These are phyloP conservation scores for Artemisia annua DNA, from an alignment of 129 eudicot genomes.

Conservation along the genomic window DNA sequence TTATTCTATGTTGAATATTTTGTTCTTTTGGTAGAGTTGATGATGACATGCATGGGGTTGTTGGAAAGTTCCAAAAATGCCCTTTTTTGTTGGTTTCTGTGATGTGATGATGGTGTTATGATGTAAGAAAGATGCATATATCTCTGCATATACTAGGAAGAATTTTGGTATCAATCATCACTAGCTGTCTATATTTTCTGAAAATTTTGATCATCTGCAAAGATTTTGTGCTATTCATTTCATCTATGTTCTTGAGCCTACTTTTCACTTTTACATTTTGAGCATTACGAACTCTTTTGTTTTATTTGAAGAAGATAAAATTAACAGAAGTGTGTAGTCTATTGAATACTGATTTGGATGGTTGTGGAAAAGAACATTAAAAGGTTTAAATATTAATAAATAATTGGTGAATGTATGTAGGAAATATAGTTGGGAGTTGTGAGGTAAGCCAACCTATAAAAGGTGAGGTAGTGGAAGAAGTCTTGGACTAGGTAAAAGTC, in stretches of 20 bases:
- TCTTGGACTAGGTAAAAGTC: constrained; percentile 31
- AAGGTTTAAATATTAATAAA: constrained; percentile 23
- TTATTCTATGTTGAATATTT: not conserved
- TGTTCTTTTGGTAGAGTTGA: constrained; percentile 23
- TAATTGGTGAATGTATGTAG: constrained; percentile 25
- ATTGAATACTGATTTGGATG: not conserved
- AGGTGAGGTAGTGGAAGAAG: constrained; percentile 26
- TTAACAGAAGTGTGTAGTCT: constrained; percentile 3
- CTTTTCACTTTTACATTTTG: not conserved
- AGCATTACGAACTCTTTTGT: not conserved
- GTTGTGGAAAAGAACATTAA: constrained; percentile 24
- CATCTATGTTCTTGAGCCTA: not conserved
- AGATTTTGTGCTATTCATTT: constrained; percentile 28
- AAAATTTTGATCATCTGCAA: constrained; percentile 27
- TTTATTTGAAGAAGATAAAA: not conserved
- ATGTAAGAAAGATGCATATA: constrained; percentile 23
- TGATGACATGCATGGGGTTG: constrained; percentile 32
- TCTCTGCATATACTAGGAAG: constrained; percentile 31
- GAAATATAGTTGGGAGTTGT: constrained; percentile 40
- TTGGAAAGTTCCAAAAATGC: constrained; percentile 30
- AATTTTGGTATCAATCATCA: constrained; percentile 29
- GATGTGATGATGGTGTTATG: constrained; percentile 30
- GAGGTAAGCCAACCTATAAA: constrained; percentile 30
- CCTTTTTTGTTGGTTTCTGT: constrained; percentile 27
- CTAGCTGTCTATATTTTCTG: constrained; percentile 4